Evolutionary conservation across 2,329 filamentous ascomycete genomes (phyloP).

Genomic region (Fusarium transvaalense): DNA sequence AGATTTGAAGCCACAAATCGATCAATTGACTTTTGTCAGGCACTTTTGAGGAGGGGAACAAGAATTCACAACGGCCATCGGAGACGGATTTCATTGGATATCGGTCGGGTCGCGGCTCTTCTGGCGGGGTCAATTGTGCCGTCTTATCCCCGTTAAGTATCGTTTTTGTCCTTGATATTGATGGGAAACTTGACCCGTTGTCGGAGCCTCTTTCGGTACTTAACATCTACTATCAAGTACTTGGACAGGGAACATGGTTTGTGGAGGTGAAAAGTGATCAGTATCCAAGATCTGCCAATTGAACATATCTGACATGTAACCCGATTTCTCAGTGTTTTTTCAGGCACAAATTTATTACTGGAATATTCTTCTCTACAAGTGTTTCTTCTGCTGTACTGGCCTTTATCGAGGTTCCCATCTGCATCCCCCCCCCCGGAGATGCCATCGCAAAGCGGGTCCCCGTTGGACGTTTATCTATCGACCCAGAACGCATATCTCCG

Average conservation of each 20-base stretch:
- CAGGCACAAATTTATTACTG: neutral
- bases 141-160: conserved; percentile 10
- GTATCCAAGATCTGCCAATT: neutral
- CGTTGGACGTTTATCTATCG: conserved; percentile 29
- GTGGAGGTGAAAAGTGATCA: neutral
- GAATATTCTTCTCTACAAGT: neutral
- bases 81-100: conserved; percentile 20
- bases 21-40: conserved; percentile 19
- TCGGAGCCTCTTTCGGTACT: conserved; percentile 9
- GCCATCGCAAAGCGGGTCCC: conserved; percentile 10
- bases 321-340: neutral
- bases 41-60: conserved; percentile 17
- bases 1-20: conserved; percentile 6
- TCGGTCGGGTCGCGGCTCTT: conserved; percentile 39
- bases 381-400: neutral
- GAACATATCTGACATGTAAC: neutral
- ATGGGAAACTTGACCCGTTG: neutral
- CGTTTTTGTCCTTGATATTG: neutral
- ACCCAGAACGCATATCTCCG: conserved; percentile 34
- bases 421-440: conserved; percentile 32
- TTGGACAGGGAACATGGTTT: conserved; percentile 10
- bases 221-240: neutral
- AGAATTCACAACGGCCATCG: conserved; percentile 25
- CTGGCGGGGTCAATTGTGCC: neutral
- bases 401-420: neutral